Percentiles rank a stretch among this genome's conserved stretches.
phyloP scores from a whole-genome alignment of 2,329 filamentous ascomycete genomes.

The Shiraia sp. region DNA sequence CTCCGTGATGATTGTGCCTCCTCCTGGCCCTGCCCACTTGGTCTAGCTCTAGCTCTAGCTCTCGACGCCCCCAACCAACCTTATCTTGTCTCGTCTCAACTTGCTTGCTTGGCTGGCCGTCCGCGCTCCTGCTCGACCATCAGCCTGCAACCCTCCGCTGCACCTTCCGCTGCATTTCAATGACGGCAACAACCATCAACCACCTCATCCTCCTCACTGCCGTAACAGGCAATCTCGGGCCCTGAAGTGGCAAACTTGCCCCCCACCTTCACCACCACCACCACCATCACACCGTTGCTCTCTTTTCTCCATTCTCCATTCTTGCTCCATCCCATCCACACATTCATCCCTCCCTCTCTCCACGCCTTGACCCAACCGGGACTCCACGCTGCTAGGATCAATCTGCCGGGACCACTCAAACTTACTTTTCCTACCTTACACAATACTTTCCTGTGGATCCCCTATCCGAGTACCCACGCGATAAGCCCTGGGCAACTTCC shows the following conservation, averaged over 20 bases:
- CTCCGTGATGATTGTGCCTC: too few species aligned
- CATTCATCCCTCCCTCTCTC: slow-evolving; percentile 5
- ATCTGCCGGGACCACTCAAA: slow-evolving; percentile 6
- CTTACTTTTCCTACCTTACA: slow-evolving; percentile 25
- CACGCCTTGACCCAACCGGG: slow-evolving; percentile 3
- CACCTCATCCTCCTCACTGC: slow-evolving; percentile 49
- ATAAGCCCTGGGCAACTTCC: slow-evolving; percentile 39
- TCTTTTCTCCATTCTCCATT: too few species aligned
- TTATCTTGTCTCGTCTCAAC: background rate
- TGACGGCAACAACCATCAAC: slow-evolving; percentile 48
- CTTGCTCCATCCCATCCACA: too few species aligned
- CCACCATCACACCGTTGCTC: too few species aligned
- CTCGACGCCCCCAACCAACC: too few species aligned
- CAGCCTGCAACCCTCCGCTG: slow-evolving; percentile 14
- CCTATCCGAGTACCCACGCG: slow-evolving; percentile 39
- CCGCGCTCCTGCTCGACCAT: slow-evolving; percentile 15
- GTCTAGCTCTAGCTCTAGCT: too few species aligned
- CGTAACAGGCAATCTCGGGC: slow-evolving; percentile 44
- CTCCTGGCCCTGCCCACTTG: too few species aligned
- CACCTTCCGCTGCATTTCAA: slow-evolving; percentile 37
- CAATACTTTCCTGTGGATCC: slow-evolving; percentile 26
- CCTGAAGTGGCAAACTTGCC: too few species aligned
- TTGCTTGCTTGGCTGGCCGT: background rate
- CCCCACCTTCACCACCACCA: too few species aligned
- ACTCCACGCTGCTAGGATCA: slow-evolving; percentile 9